Evolutionary conservation across 495 filamentous ascomycete species (phyloP).

Genomic region (Trichocladium antarcticum): DNA sequence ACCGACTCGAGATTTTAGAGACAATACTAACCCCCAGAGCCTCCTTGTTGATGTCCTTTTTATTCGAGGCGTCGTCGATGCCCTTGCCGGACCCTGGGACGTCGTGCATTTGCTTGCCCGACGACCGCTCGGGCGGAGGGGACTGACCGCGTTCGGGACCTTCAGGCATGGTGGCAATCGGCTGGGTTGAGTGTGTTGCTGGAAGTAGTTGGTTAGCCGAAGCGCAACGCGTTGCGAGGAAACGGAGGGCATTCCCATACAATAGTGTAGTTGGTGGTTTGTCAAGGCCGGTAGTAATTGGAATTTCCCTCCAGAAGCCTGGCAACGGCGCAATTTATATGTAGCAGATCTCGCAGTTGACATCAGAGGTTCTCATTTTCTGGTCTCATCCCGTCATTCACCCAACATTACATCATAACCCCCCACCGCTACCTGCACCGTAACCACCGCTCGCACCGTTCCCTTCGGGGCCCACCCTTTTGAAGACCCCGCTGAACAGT

Average conservation of each 20-base stretch:
- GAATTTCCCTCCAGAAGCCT: too few relatives aligned
- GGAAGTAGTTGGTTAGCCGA: not conserved
- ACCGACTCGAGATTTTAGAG: not conserved
- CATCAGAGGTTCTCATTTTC: not conserved
- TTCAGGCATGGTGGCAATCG: not conserved
- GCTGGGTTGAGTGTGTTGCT: not conserved
- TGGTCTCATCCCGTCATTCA: too few relatives aligned
- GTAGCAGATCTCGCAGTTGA: not conserved
- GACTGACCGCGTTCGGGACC: slow-evolving; percentile 55
- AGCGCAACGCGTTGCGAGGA: too few relatives aligned
- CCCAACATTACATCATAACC: not conserved
- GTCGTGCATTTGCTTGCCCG: slow-evolving; percentile 51
- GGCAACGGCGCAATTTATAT: not conserved
- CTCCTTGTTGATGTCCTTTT: slow-evolving; percentile 39
- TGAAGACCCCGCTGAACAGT: too few relatives aligned
- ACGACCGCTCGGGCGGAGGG: slow-evolving; percentile 59
- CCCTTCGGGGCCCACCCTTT: too few relatives aligned
- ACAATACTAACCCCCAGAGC: slow-evolving; percentile 33
- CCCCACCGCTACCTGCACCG: not conserved
- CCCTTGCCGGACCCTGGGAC: slow-evolving; percentile 48
- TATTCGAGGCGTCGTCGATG: slow-evolving; percentile 34
- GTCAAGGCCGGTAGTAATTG: too few relatives aligned
- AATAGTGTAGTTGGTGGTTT: too few relatives aligned
- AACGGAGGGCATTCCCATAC: too few relatives aligned
- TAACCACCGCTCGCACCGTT: too few relatives aligned